Base-by-base conservation (phyloP, 2,329 filamentous ascomycete species). In the Pseudopithomyces chartarum region DNA sequence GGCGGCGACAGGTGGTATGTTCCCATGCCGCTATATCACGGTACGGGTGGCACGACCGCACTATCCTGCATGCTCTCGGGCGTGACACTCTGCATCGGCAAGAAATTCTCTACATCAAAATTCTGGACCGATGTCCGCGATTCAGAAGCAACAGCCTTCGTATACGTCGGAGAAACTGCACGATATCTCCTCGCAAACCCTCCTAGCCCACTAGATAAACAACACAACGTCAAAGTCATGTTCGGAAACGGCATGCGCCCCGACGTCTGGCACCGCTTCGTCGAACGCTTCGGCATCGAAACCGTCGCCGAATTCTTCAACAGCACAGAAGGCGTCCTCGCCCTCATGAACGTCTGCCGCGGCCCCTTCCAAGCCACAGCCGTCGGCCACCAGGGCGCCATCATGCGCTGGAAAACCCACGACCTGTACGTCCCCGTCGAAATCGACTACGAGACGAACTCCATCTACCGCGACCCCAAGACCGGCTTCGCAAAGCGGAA, bases 11-110 rank as follows among this genome's bases (percentile, higher is more conserved):
- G 87, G 23, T 91, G 87, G 83, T 92, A 92, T 68, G 84, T 87
- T 68, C 90, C 88, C 73, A 92, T 92, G 89, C 90, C 85, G 0
- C 77, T 91, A 32, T 92, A 92, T 68, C 90, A 93, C 71, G 89
- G 89, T 13, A 92, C 90, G 0, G 90, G 89, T 6, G 84, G 84
- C 17, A 85, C 89, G 33, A 81, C 79, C 6, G 80, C 83, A 32
- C 81, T 88, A 50, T 76, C 75, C 4, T 84, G 84, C 64, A 75
- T 91, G 58, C 66, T 85, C 4, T 76, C 74, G 3, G 84, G 85
- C 2, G 60, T 82, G 10, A 87, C 86, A 0, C 75, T 88, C 33
- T 88, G 85, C 66, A 82, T 90, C 36, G 86, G 85, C 19, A 84
- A 83, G 52, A 86, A 83, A 69, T 93, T 93, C 78, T 89, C 86